Evolutionary conservation across 768 basidiomycete species (phyloP), one percentile per base, ranked within the genome.

Genomic region (Gloeophyllum trabeum): DNA sequence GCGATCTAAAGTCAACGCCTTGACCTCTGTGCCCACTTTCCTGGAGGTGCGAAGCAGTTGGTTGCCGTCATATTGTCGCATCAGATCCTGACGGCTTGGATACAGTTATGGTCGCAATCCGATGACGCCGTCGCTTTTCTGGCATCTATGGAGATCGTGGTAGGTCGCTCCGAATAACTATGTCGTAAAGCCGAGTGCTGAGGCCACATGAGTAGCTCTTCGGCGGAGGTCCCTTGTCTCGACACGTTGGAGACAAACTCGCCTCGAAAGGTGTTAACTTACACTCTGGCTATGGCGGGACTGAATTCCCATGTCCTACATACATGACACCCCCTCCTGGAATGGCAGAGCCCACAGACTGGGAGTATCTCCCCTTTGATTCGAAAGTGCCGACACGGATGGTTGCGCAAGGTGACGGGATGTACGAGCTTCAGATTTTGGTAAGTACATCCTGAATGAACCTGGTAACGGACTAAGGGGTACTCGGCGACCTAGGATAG

Each of bases 91-190:
- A n/a, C n/a, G n/a, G n/a, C n/a, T n/a, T n/a, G 24, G 21, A n/a
- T n/a, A n/a, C 25, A 53, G 52, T 23, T 40, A 3, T 53, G 52
- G 50, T 35, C 46, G 5, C 48, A 51, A 14, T 46, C 40, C n/a
- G 46, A 51, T 5, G 46, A 49, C 16, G 35, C 23, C 22, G 13
- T 51, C 24, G 32, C 48, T 18, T 49, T 28, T 28, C 39, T 53
- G 10, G 30, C 43, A 4, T 19, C 43, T 2, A 40, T 51, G 44
- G 26, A 41, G 19, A 32, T 39, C n/a, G n/a, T n/a, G 1, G 18
- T 51, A n/a, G n/a, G n/a, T n/a, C n/a, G n/a, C n/a, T n/a, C n/a
- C n/a, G n/a, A n/a, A n/a, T n/a, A n/a, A n/a, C n/a, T n/a, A n/a
- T n/a, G n/a, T n/a, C n/a, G n/a, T n/a, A n/a, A n/a, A n/a, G n/a